Evolutionary conservation across 2,329 filamentous ascomycete genomes (phyloP).

Genomic region (Myriosclerotinia curreyana): DNA sequence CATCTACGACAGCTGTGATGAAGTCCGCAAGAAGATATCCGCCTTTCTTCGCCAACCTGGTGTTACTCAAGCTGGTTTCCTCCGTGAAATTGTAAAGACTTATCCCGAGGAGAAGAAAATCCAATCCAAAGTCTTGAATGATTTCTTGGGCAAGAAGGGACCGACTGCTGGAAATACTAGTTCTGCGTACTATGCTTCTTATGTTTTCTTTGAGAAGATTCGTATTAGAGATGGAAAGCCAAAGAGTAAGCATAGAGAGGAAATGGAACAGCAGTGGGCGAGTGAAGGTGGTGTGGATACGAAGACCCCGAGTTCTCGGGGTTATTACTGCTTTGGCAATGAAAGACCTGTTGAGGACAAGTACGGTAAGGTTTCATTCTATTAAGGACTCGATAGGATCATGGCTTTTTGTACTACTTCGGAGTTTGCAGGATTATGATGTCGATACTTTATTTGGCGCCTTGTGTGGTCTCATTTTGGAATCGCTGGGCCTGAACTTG

Average conservation of each 20-base stretch:
- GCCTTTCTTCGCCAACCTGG: slow-evolving; percentile 47
- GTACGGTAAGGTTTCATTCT: slow-evolving; percentile 20
- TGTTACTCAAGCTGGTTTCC: slow-evolving; percentile 52
- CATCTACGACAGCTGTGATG: slow-evolving; percentile 57
- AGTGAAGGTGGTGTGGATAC: slow-evolving; percentile 14
- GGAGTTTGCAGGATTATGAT: neutral
- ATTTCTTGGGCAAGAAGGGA: slow-evolving; percentile 52
- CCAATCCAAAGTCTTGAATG: slow-evolving; percentile 45
- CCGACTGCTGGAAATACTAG: slow-evolving; percentile 48
- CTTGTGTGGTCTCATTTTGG: neutral
- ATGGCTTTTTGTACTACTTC: neutral
- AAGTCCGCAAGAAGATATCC: slow-evolving; percentile 55
- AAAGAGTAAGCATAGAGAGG: slow-evolving; percentile 49
- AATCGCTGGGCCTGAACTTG: neutral
- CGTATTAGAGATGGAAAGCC: slow-evolving; percentile 50
- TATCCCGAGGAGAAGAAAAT: slow-evolving; percentile 43
- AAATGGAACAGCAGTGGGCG: slow-evolving; percentile 47
- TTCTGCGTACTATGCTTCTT: slow-evolving; percentile 51
- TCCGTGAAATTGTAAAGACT: slow-evolving; percentile 47
- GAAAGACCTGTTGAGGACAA: slow-evolving; percentile 23
- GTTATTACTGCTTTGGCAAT: neutral
- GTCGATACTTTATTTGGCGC: neutral
- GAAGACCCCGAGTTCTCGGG: neutral
- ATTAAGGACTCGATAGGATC: neutral
- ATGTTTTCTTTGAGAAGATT: slow-evolving; percentile 59